Conservation (phyloP, 1,284 basidiomycete species). For the Microbotryomycetes sp. region DNA sequence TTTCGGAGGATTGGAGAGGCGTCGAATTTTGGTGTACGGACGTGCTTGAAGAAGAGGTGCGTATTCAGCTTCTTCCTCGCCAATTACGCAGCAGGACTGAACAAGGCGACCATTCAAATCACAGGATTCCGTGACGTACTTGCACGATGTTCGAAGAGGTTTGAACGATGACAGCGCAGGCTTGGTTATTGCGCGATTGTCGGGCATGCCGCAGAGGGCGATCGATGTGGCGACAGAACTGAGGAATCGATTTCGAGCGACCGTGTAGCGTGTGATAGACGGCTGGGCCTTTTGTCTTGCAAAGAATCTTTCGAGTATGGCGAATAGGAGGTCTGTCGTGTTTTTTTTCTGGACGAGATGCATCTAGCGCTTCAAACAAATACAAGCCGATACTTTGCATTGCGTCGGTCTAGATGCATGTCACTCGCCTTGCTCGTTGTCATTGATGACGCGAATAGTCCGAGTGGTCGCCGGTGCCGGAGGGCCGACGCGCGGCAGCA, state of each 20-base stretch:
- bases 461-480: too few species aligned
- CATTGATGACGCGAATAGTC: too few species aligned
- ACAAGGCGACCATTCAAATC: neutral
- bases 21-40: conserved; percentile 85
- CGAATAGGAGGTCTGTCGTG: too few species aligned
- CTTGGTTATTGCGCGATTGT: conserved; percentile 79
- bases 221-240: conserved; percentile 7
- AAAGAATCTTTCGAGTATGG: too few species aligned
- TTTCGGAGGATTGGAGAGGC: conserved; percentile 38
- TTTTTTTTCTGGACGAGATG: too few species aligned
- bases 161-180: conserved; percentile 90
- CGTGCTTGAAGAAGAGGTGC: conserved; percentile 64
- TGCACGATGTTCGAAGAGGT: conserved; percentile 70
- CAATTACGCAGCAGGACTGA: conserved; percentile 35
- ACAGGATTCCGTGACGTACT: conserved; percentile 66
- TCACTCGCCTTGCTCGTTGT: too few species aligned
- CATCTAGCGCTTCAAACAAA: too few species aligned
- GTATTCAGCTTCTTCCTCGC: conserved; percentile 33
- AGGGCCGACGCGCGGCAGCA: too few species aligned
- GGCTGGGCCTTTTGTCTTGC: too few species aligned
- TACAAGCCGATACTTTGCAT: too few species aligned
- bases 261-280: too few species aligned
- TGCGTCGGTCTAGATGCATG: too few species aligned
- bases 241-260: neutral
- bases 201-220: conserved; percentile 60